phyloP scores from a whole-genome alignment of 805 yeast species.

The Ogataea allantospora region DNA sequence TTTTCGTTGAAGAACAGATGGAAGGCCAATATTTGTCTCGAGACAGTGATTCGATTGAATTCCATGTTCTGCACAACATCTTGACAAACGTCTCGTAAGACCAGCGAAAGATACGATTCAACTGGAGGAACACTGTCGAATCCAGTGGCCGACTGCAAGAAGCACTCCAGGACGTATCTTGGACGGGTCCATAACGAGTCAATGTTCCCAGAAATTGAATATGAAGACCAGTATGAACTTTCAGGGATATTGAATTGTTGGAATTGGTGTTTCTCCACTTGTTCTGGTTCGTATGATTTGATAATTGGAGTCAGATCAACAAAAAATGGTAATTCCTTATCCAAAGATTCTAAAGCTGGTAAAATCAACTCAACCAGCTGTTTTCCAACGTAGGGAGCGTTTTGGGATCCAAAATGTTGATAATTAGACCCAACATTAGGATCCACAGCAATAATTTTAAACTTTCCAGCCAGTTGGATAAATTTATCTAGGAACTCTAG shows the following conservation, averaged over 20 bases:
- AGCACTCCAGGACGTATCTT: slow-evolving; percentile 60
- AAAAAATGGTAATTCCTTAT: slow-evolving; percentile 41
- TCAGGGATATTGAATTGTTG: slow-evolving; percentile 32
- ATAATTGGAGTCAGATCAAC: slow-evolving; percentile 33
- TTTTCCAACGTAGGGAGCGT: slow-evolving; percentile 50
- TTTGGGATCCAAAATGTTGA: slow-evolving; percentile 36
- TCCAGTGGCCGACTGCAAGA: slow-evolving; percentile 47
- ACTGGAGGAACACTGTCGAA: slow-evolving; percentile 67
- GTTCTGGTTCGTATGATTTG: slow-evolving; percentile 17
- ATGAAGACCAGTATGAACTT: slow-evolving; percentile 35
- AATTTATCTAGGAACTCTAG: slow-evolving; percentile 41
- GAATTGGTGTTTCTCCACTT: slow-evolving; percentile 25
- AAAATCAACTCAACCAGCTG: slow-evolving; percentile 48
- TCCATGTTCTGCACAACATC: slow-evolving; percentile 80
- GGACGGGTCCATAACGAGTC: slow-evolving; percentile 71
- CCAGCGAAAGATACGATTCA: slow-evolving; percentile 50
- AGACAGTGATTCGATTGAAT: slow-evolving; percentile 84
- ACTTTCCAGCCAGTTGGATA: slow-evolving; percentile 40
- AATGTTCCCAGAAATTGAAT: slow-evolving; percentile 43
- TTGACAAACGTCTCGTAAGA: slow-evolving; percentile 70
- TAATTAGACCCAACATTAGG: slow-evolving; percentile 7
- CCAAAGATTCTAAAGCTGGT: slow-evolving; percentile 49
- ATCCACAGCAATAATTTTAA: slow-evolving; percentile 13
- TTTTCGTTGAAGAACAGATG: slow-evolving; percentile 68
- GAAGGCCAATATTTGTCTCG: slow-evolving; percentile 75